Evolutionary conservation across 768 basidiomycete species (phyloP).

Genomic region (Mycena chlorophos): DNA sequence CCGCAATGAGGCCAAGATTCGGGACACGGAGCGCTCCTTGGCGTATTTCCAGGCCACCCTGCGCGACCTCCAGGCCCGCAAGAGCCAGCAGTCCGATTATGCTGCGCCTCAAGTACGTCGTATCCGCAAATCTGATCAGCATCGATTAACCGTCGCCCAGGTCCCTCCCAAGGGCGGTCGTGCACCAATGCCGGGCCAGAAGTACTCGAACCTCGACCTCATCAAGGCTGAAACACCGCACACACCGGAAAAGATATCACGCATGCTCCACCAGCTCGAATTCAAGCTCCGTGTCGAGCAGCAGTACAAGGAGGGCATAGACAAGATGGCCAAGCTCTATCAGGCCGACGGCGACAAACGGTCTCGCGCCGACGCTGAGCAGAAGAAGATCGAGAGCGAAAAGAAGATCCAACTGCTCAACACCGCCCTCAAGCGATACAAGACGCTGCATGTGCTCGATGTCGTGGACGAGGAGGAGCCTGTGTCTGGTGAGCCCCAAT

Average conservation of each 20-base stretch:
- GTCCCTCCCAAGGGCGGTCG: slow-evolving; percentile 51
- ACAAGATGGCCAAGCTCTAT: slow-evolving; percentile 98
- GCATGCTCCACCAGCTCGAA: slow-evolving; percentile 97
- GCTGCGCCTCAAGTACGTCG: slow-evolving; percentile 43
- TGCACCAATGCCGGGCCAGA: slow-evolving; percentile 41
- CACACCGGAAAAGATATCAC: slow-evolving; percentile 93
- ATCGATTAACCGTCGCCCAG: slow-evolving; percentile 31
- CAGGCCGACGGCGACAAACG: slow-evolving; percentile 97
- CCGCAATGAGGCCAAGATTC: slow-evolving; percentile 80
- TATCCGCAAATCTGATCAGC: slow-evolving; percentile 23
- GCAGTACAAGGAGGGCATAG: slow-evolving; percentile 97
- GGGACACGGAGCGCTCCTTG: slow-evolving; percentile 80
- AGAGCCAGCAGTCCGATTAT: slow-evolving; percentile 64
- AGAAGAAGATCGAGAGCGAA: slow-evolving; percentile 92
- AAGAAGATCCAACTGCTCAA: slow-evolving; percentile 94
- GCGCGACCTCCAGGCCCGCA: slow-evolving; percentile 78
- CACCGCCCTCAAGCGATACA: slow-evolving; percentile 92
- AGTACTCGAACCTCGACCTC: slow-evolving; percentile 85
- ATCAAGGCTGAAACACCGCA: slow-evolving; percentile 97
- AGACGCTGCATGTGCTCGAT: slow-evolving; percentile 91
- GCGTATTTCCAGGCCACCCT: slow-evolving; percentile 87
- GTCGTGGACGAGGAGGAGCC: slow-evolving; percentile 83
- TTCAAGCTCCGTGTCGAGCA: slow-evolving; percentile 98
- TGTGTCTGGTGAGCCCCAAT: slow-evolving; percentile 30
- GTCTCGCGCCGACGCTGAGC: slow-evolving; percentile 88